Evolutionary conservation across 352 stramenopile genomes (phyloP).

Genomic region (Pythium rhizo-oryzae): DNA sequence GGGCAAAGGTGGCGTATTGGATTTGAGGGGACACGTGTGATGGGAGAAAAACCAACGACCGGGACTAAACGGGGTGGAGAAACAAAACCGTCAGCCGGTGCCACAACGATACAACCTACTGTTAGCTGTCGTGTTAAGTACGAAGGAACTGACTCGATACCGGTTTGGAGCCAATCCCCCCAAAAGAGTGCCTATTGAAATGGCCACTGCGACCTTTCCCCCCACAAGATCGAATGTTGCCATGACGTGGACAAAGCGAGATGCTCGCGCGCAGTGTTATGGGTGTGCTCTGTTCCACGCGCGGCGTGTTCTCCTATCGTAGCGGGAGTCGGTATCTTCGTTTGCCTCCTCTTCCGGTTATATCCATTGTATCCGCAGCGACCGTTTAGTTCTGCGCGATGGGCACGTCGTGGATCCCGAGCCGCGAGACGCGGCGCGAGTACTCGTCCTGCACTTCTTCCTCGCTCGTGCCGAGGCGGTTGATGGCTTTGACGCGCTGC

Average conservation of each 20-base stretch:
- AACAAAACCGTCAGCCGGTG: not conserved
- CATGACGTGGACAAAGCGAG: too few relatives aligned
- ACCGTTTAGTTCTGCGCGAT: conserved; percentile 20
- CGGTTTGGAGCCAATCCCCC: too few relatives aligned
- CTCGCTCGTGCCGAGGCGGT: conserved; percentile 40
- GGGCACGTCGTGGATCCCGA: conserved; percentile 30
- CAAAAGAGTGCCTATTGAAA: too few relatives aligned
- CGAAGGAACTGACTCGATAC: not conserved
- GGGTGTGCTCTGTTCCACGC: too few relatives aligned
- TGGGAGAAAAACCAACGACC: conserved; percentile 2
- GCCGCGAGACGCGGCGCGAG: conserved; percentile 34
- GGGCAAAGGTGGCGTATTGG: too few relatives aligned
- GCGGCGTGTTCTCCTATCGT: not conserved
- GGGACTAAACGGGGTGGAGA: not conserved
- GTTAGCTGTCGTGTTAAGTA: not conserved
- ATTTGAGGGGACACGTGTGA: conserved; percentile 6
- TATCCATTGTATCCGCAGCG: not conserved
- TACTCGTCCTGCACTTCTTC: conserved; percentile 45
- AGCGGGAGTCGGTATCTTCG: too few relatives aligned
- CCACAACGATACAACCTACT: not conserved
- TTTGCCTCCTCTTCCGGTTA: not conserved
- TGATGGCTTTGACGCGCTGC: conserved; percentile 42
- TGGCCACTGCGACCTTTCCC: too few relatives aligned
- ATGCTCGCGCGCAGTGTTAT: too few relatives aligned
- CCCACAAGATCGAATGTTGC: too few relatives aligned